Evolutionary conservation across 2,329 filamentous ascomycete species (phyloP).

Genomic region (Paraconiothyrium brasiliense): DNA sequence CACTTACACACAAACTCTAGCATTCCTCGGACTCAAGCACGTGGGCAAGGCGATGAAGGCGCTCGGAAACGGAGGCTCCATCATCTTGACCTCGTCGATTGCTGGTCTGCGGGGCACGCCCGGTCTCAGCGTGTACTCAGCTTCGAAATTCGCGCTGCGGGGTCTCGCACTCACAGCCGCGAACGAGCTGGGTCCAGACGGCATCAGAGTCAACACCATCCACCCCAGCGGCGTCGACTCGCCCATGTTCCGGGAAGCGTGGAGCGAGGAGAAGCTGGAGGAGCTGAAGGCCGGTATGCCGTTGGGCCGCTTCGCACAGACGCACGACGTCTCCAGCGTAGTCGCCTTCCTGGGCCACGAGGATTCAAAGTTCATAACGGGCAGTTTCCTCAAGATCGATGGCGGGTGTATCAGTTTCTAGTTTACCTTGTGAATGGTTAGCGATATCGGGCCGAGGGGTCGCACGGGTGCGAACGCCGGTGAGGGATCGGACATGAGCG

Average conservation of each 20-base stretch:
- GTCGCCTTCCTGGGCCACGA: slow-evolving; percentile 52
- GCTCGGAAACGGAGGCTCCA: slow-evolving; percentile 47
- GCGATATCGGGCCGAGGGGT: not conserved
- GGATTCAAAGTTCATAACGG: slow-evolving; percentile 53
- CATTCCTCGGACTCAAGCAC: slow-evolving; percentile 52
- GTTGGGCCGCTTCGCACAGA: slow-evolving; percentile 48
- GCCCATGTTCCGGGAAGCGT: slow-evolving; percentile 47
- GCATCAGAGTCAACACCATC: slow-evolving; percentile 54
- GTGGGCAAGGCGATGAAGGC: slow-evolving; percentile 45
- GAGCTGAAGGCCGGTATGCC: slow-evolving; percentile 46
- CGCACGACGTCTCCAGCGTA: slow-evolving; percentile 51
- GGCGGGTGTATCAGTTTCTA: slow-evolving; percentile 41
- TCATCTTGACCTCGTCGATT: slow-evolving; percentile 52
- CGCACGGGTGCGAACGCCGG: slow-evolving; percentile 7
- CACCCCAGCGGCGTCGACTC: slow-evolving; percentile 52
- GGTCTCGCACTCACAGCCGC: slow-evolving; percentile 53
- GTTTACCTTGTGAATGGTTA: slow-evolving; percentile 18
- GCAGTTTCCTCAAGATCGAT: slow-evolving; percentile 46
- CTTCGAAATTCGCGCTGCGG: slow-evolving; percentile 50
- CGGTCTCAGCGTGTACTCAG: slow-evolving; percentile 48
- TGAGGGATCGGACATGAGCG: slow-evolving; percentile 4
- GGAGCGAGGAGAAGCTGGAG: slow-evolving; percentile 47
- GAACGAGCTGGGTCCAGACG: slow-evolving; percentile 48
- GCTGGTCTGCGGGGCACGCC: slow-evolving; percentile 51
- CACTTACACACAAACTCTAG: slow-evolving; percentile 26